phyloP scores from a whole-genome alignment of 306 rosid species.

The Cucurbita ficifolia region DNA sequence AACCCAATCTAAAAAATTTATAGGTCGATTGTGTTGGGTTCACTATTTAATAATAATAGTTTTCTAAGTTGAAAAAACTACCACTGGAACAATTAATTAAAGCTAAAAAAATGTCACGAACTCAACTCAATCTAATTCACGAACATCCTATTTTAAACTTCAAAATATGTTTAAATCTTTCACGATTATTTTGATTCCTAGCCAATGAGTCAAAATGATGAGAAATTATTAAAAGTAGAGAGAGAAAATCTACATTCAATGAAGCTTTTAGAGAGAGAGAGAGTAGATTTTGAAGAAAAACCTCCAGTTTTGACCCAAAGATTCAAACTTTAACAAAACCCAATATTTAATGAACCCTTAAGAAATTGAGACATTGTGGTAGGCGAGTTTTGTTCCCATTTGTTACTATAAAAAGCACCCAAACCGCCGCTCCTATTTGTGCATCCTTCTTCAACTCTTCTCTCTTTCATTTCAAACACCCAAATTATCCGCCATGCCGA shows the following conservation, averaged over 20 bases:
- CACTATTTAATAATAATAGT: too few relatives aligned
- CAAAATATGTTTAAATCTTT: too few relatives aligned
- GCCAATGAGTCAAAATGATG: not conserved
- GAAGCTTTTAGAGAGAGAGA: not conserved
- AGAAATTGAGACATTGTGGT: not conserved
- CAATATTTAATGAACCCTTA: not conserved
- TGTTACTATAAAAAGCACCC: not conserved
- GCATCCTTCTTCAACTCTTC: not conserved
- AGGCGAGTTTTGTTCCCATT: not conserved
- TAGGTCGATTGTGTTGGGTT: too few relatives aligned
- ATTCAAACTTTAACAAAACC: not conserved
- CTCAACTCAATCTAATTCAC: too few relatives aligned
- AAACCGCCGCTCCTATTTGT: not conserved
- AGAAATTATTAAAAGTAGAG: not conserved
- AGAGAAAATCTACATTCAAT: not conserved
- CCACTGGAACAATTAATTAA: too few relatives aligned
- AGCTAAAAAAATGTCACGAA: too few relatives aligned
- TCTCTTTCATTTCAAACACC: not conserved
- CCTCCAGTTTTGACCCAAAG: not conserved
- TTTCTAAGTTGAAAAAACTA: too few relatives aligned
- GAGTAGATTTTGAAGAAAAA: not conserved
- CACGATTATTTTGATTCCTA: too few relatives aligned
- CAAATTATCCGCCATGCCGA: constrained; percentile 22
- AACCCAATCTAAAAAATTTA: too few relatives aligned
- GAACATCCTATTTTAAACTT: too few relatives aligned